phyloP scores from a whole-genome alignment of 192 early-diverging fungal genomes.

The Coemansia sp. region DNA sequence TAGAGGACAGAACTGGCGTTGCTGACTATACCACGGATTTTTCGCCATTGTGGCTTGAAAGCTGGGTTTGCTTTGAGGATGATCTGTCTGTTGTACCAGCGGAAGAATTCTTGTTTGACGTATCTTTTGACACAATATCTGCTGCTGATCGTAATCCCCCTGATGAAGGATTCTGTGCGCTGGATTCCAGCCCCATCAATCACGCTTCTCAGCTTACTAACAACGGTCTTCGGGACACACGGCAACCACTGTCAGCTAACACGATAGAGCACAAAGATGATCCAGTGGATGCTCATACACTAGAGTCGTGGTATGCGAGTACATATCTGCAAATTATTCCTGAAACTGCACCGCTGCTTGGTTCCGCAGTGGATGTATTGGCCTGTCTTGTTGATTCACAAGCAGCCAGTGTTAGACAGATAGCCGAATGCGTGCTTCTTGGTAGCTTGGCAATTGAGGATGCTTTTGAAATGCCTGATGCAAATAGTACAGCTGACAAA shows the following conservation, averaged over 20 bases:
- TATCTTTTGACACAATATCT: slow-evolving; percentile 10
- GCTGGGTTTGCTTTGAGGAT: slow-evolving; percentile 16
- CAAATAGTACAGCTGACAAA: background rate
- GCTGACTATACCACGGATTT: slow-evolving; percentile 3
- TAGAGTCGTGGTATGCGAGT: slow-evolving; percentile 34
- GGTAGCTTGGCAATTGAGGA: slow-evolving; percentile 26
- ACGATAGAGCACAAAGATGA: background rate
- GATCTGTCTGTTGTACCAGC: slow-evolving; percentile 11
- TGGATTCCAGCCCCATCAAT: background rate
- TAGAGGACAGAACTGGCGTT: background rate
- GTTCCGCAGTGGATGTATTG: background rate
- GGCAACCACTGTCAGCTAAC: background rate
- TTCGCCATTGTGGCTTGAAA: slow-evolving; percentile 32
- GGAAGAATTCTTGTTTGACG: slow-evolving; percentile 20
- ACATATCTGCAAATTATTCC: slow-evolving; percentile 23
- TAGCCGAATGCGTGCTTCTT: slow-evolving; percentile 7
- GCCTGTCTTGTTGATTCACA: background rate
- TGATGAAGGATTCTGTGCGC: background rate
- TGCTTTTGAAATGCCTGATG: slow-evolving; percentile 9
- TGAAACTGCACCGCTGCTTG: background rate
- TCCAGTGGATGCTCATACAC: background rate
- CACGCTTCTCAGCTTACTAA: background rate
- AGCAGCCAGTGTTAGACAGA: background rate
- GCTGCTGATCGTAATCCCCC: background rate
- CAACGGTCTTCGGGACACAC: background rate